Evolutionary conservation across 257 asterid species (phyloP).

Genomic region (Solanum ossicruentum): DNA sequence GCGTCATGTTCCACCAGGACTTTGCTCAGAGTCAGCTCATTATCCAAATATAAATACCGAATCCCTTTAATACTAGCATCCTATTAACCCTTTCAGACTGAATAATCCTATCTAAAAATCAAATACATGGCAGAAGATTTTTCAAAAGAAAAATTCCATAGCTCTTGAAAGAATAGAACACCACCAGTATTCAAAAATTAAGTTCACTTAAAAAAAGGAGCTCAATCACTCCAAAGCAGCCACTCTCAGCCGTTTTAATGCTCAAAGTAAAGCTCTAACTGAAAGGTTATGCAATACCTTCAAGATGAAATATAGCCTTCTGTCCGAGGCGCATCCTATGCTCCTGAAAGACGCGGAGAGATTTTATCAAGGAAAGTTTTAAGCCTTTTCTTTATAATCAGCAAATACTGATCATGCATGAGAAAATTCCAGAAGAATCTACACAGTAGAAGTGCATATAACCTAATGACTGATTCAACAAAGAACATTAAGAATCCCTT

Average conservation of each 20-base stretch:
- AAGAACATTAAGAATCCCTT: background rate
- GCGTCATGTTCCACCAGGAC: background rate
- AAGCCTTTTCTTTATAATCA: background rate
- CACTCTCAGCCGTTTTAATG: background rate
- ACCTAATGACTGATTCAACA: background rate
- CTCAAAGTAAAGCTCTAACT: background rate
- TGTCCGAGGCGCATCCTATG: constrained; percentile 91
- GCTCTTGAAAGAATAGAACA: background rate
- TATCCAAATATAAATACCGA: background rate
- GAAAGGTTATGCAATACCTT: constrained; percentile 41
- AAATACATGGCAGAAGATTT: background rate
- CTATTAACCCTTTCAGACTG: background rate
- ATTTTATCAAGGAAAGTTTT: background rate
- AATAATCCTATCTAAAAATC: background rate
- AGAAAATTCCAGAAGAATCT: background rate
- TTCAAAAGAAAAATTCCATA: background rate
- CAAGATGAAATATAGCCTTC: constrained; percentile 96
- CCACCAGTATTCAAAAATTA: background rate
- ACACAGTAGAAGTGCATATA: background rate
- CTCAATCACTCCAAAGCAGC: background rate
- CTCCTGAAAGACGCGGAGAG: constrained; percentile 39
- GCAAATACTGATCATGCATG: background rate
- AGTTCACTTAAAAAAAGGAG: background rate
- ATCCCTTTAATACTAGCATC: background rate
- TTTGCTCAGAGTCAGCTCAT: background rate